Conservation (phyloP, 352 stramenopile species). For the Globisporangium sylvaticum region DNA sequence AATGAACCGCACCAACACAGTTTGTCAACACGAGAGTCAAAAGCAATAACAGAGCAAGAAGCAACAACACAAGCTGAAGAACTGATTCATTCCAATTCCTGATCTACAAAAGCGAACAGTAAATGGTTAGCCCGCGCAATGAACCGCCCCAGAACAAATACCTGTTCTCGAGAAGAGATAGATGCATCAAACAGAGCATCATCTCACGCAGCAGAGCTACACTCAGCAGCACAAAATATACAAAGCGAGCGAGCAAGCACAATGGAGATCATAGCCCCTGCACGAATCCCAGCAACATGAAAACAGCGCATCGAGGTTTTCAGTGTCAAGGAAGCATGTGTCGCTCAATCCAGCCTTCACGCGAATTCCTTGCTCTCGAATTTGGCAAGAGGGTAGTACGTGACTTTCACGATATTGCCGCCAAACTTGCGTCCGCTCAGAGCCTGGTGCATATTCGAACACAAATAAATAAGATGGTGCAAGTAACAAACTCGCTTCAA, state of each 20-base stretch:
- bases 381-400: constrained; percentile 69
- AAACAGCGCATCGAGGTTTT: neutral
- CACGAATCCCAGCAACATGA: neutral
- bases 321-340: neutral
- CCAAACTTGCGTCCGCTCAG: constrained; percentile 85
- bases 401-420: constrained; percentile 81
- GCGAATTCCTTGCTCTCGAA: constrained; percentile 66
- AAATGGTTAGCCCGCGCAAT: constrained; percentile 20
- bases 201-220: constrained; percentile 1
- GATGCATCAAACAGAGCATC: constrained; percentile 5
- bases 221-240: constrained; percentile 13
- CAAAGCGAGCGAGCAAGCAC: constrained; percentile 10
- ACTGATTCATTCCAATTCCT: constrained; percentile 26
- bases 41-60: neutral
- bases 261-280: constrained; percentile 2
- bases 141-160: constrained; percentile 14
- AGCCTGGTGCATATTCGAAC: constrained; percentile 29
- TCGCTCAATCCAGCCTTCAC: constrained; percentile 13
- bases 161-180: constrained; percentile 12
- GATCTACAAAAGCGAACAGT: constrained; percentile 23
- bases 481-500: too few relatives aligned
- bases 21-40: neutral
- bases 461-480: neutral
- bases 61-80: constrained; percentile 9
- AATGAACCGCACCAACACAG: neutral